These are phyloP conservation scores for Candida awuae DNA, from an alignment of 805 yeast genomes.

Conservation along the genomic window DNA sequence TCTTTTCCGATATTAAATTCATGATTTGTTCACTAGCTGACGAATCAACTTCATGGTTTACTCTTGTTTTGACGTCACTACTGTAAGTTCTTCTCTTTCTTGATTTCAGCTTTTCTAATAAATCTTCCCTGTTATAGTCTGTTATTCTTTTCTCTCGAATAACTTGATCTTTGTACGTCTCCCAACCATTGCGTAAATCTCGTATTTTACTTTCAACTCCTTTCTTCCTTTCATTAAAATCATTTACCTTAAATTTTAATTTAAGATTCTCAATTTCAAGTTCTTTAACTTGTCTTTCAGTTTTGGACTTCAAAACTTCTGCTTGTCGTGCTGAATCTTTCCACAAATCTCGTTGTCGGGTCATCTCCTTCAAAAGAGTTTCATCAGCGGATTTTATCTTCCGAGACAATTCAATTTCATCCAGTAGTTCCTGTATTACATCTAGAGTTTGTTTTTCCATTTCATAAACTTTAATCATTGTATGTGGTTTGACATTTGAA, in stretches of 20 bases:
- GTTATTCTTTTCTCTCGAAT: slow-evolving; percentile 17
- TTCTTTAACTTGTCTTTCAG: slow-evolving; percentile 16
- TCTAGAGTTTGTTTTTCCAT: slow-evolving; percentile 28
- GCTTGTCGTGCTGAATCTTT: slow-evolving; percentile 9
- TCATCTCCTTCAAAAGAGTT: slow-evolving; percentile 11
- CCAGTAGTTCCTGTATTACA: slow-evolving; percentile 21
- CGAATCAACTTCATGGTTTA: not conserved
- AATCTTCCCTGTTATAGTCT: slow-evolving; percentile 7
- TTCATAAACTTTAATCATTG: slow-evolving; percentile 12
- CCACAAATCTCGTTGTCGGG: slow-evolving; percentile 12
- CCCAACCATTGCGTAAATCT: slow-evolving; percentile 15
- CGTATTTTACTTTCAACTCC: slow-evolving; percentile 10
- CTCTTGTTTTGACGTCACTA: slow-evolving; percentile 6
- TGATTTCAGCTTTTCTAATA: slow-evolving; percentile 14
- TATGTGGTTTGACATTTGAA: slow-evolving; percentile 1
- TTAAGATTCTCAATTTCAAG: slow-evolving; percentile 18
- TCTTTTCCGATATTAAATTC: slow-evolving; percentile 7
- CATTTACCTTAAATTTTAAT: slow-evolving; percentile 11
- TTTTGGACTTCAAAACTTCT: slow-evolving; percentile 7
- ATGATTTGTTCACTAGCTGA: not conserved
- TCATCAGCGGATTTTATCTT: slow-evolving; percentile 13
- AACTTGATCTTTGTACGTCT: slow-evolving; percentile 16
- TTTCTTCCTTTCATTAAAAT: slow-evolving; percentile 9
- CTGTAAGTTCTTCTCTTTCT: slow-evolving; percentile 14
- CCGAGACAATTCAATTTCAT: slow-evolving; percentile 18